A percentile compares a stretch with the other conserved stretches of the same genome.
These are phyloP conservation scores for Lactarius evosmus DNA, from an alignment of 768 basidiomycete species.

Conservation along the genomic window DNA sequence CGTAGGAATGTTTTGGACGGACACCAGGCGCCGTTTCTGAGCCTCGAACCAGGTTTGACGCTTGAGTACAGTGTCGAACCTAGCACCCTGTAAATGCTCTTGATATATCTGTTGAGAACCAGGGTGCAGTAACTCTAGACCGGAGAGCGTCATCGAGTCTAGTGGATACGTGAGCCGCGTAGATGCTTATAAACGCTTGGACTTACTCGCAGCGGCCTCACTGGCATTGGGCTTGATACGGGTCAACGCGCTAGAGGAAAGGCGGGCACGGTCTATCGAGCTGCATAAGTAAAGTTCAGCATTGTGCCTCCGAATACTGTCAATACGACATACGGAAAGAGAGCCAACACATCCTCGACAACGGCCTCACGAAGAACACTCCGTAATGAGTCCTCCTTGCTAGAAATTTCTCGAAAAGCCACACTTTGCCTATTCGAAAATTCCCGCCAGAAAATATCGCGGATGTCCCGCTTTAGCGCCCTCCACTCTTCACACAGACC, in stretches of 20 bases:
- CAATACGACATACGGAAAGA: not conserved
- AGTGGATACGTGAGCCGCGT: not conserved
- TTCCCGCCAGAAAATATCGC: not conserved
- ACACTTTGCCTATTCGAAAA: not conserved
- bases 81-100: not conserved
- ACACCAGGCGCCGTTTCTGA: not conserved
- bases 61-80: not conserved
- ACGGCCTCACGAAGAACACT: not conserved
- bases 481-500: slow-evolving; percentile 1
- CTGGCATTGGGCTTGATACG: too few species aligned
- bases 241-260: not conserved
- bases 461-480: not conserved
- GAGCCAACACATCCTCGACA: not conserved
- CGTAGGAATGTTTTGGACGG: not conserved
- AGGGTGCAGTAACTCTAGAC: not conserved
- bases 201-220: not conserved
- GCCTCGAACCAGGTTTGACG: not conserved
- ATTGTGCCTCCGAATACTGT: not conserved
- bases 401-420: not conserved
- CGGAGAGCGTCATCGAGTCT: not conserved
- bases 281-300: not conserved
- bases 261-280: not conserved
- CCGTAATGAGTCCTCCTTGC: not conserved
- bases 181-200: too few species aligned
- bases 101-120: not conserved